These are phyloP conservation scores for Wickerhamomyces sp. DNA, from an alignment of 1,139 yeast species.

Conservation along the genomic window DNA sequence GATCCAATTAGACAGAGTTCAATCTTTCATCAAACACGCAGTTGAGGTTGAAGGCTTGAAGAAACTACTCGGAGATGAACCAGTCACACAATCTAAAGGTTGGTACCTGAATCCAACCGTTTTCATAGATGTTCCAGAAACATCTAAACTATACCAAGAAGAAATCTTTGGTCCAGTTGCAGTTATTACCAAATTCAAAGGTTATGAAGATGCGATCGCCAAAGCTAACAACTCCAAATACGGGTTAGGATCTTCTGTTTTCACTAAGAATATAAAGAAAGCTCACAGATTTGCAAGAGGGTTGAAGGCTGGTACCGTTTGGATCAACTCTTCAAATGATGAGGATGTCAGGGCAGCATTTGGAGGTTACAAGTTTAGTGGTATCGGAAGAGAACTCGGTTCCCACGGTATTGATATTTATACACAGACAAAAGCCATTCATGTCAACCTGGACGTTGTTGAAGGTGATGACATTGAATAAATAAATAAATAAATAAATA, in stretches of 20 bases:
- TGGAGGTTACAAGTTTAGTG: slow-evolving; percentile 69
- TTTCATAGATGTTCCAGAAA: slow-evolving; percentile 53
- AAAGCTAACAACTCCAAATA: slow-evolving; percentile 60
- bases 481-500: not conserved
- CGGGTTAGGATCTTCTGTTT: slow-evolving; percentile 75
- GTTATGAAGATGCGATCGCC: slow-evolving; percentile 60
- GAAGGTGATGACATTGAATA: slow-evolving; percentile 11
- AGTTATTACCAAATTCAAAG: slow-evolving; percentile 54
- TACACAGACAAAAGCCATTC: slow-evolving; percentile 52
- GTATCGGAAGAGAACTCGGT: slow-evolving; percentile 71
- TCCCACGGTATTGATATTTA: slow-evolving; percentile 64
- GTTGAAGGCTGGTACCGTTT: slow-evolving; percentile 65
- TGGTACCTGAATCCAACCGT: slow-evolving; percentile 66
- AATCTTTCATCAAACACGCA: slow-evolving; percentile 61
- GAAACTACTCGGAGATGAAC: slow-evolving; percentile 36
- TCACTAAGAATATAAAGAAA: slow-evolving; percentile 53
- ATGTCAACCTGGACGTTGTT: slow-evolving; percentile 18
- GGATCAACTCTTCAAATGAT: slow-evolving; percentile 61
- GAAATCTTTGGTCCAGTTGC: slow-evolving; percentile 70
- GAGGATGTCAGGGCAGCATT: slow-evolving; percentile 67
- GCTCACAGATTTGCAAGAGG: slow-evolving; percentile 60
- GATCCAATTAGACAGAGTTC: slow-evolving; percentile 46
- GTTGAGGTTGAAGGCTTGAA: slow-evolving; percentile 47
- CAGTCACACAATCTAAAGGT: slow-evolving; percentile 34
- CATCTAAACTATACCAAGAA: slow-evolving; percentile 56